phyloP scores from a whole-genome alignment of 768 basidiomycete species.

The Boletus vermiculosoides region DNA sequence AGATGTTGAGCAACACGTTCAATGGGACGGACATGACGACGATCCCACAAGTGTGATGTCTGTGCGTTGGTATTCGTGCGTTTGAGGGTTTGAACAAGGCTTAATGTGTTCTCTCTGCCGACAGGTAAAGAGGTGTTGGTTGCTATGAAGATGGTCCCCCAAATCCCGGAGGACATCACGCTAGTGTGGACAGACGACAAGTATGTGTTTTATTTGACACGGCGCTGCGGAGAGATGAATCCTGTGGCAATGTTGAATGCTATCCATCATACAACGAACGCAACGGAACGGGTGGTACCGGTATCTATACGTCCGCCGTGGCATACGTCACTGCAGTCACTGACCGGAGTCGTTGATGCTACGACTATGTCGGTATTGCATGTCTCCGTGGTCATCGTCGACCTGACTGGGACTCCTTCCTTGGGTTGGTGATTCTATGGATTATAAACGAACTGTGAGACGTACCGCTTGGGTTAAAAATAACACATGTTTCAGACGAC shows the following conservation, averaged over 20 bases:
- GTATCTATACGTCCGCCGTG: background rate
- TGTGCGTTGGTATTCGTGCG: background rate
- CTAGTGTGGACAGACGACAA: background rate
- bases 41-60: background rate
- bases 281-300: conserved; percentile 1
- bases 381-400: background rate
- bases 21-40: background rate
- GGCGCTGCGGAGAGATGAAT: background rate
- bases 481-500: background rate
- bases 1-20: background rate
- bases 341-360: background rate
- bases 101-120: background rate
- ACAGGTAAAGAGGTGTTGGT: background rate
- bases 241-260: background rate
- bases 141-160: background rate
- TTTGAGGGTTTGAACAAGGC: background rate
- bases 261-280: background rate
- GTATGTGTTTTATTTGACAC: background rate
- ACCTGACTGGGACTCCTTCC: background rate
- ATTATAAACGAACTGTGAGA: background rate
- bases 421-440: background rate
- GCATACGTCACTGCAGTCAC: background rate
- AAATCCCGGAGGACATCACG: background rate
- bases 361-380: background rate
- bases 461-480: background rate